phyloP scores from a whole-genome alignment of 2,329 filamentous ascomycete genomes.

The Aspergillus clavatus region DNA sequence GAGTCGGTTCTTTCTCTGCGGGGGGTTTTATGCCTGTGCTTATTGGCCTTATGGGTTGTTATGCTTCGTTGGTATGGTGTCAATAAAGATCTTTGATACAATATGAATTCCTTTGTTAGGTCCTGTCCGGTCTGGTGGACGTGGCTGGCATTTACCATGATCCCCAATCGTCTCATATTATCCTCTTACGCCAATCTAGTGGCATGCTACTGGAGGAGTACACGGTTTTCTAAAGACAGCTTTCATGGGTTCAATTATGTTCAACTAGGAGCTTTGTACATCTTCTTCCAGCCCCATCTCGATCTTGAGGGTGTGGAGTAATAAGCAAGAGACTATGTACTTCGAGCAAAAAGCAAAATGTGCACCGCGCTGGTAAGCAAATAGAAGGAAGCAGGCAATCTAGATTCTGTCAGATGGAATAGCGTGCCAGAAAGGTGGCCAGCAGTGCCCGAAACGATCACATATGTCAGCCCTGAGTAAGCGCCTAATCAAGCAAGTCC shows the following conservation, averaged over 20 bases:
- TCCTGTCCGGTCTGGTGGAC: too few species aligned
- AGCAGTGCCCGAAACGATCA: neutral
- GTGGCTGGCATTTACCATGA: too few species aligned
- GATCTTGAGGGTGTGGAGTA: neutral
- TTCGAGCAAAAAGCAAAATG: neutral
- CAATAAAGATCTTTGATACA: neutral
- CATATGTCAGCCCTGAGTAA: neutral
- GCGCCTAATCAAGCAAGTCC: neutral
- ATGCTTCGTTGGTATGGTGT: conserved; percentile 2
- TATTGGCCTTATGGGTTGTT: conserved; percentile 3
- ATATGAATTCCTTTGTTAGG: neutral
- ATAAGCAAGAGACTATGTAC: neutral
- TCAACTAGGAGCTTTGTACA: neutral
- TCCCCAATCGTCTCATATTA: too few species aligned
- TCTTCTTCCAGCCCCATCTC: neutral
- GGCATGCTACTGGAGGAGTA: too few species aligned
- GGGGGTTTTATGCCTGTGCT: conserved; percentile 3
- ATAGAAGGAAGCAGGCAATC: neutral
- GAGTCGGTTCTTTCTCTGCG: conserved; percentile 8
- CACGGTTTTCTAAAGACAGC: too few species aligned
- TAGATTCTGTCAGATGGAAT: neutral
- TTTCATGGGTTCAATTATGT: neutral
- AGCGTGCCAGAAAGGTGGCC: neutral
- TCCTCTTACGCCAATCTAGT: too few species aligned
- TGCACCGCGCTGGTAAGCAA: neutral